Percentiles rank a stretch among this genome's conserved stretches.
phyloP scores from a whole-genome alignment of 2,329 filamentous ascomycete genomes.

The Tolypocladium amazonense region DNA sequence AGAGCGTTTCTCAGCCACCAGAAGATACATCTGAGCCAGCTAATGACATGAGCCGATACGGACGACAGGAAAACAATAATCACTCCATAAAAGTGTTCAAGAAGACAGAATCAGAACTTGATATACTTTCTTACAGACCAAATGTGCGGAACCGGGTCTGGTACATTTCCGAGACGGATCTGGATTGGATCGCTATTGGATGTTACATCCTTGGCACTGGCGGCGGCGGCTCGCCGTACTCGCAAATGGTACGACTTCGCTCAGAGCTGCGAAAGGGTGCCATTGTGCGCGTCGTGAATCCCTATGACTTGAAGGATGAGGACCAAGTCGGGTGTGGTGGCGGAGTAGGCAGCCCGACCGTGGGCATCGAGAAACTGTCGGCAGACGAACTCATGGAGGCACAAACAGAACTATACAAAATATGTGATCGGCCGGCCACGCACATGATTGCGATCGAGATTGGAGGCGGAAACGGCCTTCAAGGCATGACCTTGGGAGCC shows the following conservation, averaged over 20 bases:
- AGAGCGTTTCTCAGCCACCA: neutral
- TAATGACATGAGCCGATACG: slow-evolving; percentile 10
- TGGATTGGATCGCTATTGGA: slow-evolving; percentile 45
- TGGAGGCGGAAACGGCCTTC: slow-evolving; percentile 55
- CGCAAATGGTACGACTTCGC: slow-evolving; percentile 38
- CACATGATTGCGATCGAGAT: slow-evolving; percentile 55
- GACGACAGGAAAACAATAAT: slow-evolving; percentile 6
- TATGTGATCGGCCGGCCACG: slow-evolving; percentile 33
- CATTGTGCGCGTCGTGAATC: slow-evolving; percentile 38
- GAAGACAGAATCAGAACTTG: slow-evolving; percentile 12
- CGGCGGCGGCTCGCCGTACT: slow-evolving; percentile 46
- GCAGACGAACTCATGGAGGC: slow-evolving; percentile 44
- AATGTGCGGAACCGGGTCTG: slow-evolving; percentile 39
- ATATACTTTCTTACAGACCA: slow-evolving; percentile 35
- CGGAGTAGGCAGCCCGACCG: slow-evolving; percentile 48
- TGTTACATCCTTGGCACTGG: slow-evolving; percentile 53
- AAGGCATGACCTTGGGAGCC: slow-evolving; percentile 45
- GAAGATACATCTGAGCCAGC: slow-evolving; percentile 1
- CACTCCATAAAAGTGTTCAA: neutral
- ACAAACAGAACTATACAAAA: slow-evolving; percentile 41
- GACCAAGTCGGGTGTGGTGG: slow-evolving; percentile 45
- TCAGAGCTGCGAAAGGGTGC: slow-evolving; percentile 39
- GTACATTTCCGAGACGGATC: slow-evolving; percentile 47
- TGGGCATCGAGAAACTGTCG: slow-evolving; percentile 48
- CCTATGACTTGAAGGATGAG: slow-evolving; percentile 36